Conservation (phyloP, 768 basidiomycete genomes). For the Suillus sp. region DNA sequence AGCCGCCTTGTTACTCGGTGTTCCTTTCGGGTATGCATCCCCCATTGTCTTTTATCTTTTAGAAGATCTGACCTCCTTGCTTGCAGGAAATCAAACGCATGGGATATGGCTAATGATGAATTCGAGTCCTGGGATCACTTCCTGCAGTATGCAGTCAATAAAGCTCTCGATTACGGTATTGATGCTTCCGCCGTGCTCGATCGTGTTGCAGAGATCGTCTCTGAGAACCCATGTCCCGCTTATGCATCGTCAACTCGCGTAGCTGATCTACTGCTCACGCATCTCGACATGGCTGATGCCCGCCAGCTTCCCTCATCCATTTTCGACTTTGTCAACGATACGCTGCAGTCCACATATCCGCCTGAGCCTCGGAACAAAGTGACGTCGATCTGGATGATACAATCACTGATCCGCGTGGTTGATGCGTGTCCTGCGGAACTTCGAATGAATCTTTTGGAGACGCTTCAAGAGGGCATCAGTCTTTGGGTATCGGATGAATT, state of each 20-base stretch:
- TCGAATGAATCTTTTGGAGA: slow-evolving; percentile 46
- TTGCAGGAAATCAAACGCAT: slow-evolving; percentile 35
- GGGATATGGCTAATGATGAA: slow-evolving; percentile 58
- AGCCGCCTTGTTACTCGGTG: slow-evolving; percentile 49
- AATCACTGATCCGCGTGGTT: slow-evolving; percentile 54
- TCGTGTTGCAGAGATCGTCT: slow-evolving; percentile 51
- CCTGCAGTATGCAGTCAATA: slow-evolving; percentile 50
- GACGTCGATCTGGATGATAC: slow-evolving; percentile 61
- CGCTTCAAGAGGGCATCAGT: slow-evolving; percentile 54
- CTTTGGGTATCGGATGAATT: slow-evolving; percentile 68
- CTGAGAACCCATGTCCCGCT: slow-evolving; percentile 40
- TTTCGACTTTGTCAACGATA: slow-evolving; percentile 61
- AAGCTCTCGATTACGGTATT: slow-evolving; percentile 61
- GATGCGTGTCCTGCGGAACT: slow-evolving; percentile 57
- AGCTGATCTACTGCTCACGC: slow-evolving; percentile 61
- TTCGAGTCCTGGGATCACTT: slow-evolving; percentile 61
- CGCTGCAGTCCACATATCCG: slow-evolving; percentile 65
- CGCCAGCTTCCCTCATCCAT: slow-evolving; percentile 55
- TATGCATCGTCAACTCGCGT: slow-evolving; percentile 51
- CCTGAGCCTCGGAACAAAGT: slow-evolving; percentile 56
- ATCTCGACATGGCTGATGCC: slow-evolving; percentile 51
- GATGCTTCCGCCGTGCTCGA: slow-evolving; percentile 58
- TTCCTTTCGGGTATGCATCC: slow-evolving; percentile 62
- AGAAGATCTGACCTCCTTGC: neutral
- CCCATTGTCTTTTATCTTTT: slow-evolving; percentile 13